A percentile compares a stretch with the other conserved stretches of the same genome.
phyloP scores from a whole-genome alignment of 2,329 filamentous ascomycete species.

The Keithomyces neogunnii region DNA sequence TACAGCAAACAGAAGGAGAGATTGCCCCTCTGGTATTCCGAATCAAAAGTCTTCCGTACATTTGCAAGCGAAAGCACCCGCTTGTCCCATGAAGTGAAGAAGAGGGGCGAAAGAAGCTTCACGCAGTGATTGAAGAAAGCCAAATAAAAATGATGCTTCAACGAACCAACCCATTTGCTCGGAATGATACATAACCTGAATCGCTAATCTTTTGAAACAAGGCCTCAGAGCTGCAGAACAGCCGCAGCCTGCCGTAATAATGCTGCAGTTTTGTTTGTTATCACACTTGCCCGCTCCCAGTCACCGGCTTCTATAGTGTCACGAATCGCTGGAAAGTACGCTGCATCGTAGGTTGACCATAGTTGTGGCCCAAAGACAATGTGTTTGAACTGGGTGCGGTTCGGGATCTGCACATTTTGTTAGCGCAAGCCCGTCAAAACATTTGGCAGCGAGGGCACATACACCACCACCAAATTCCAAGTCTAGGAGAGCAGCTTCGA shows the following conservation, averaged over 20 bases:
- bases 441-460: constrained; percentile 32
- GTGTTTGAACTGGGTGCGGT: constrained; percentile 89
- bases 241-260: constrained; percentile 55
- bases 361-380: constrained; percentile 77
- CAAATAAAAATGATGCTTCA: constrained; percentile 3
- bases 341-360: constrained; percentile 46
- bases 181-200: neutral
- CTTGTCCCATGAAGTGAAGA: neutral
- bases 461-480: constrained; percentile 63
- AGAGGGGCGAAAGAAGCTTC: no score
- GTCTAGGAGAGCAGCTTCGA: constrained; percentile 80
- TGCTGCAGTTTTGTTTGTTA: constrained; percentile 62
- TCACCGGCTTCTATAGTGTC: constrained; percentile 68
- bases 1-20: constrained; percentile 8
- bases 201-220: neutral
- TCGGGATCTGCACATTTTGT: constrained; percentile 53
- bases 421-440: constrained; percentile 3
- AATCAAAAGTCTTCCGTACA: constrained; percentile 3
- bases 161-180: neutral
- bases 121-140: no score
- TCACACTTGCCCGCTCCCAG: constrained; percentile 58
- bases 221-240: constrained; percentile 15
- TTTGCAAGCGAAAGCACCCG: neutral
- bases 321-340: constrained; percentile 61
- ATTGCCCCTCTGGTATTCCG: neutral